These are phyloP conservation scores for Cystobasidium ongulense DNA, from an alignment of 768 basidiomycete species.

Conservation along the genomic window DNA sequence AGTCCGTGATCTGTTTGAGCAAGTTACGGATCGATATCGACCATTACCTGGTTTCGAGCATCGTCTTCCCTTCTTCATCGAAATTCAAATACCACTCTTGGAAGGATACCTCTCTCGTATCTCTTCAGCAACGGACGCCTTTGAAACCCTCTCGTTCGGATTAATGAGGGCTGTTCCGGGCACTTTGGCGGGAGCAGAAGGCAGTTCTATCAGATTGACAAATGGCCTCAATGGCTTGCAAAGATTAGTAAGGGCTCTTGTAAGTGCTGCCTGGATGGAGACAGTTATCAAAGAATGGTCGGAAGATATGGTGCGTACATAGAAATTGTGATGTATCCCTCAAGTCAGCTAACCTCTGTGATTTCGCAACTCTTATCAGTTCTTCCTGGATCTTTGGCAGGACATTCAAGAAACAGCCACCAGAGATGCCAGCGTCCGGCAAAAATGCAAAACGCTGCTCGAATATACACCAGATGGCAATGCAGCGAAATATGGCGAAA, in stretches of 20 bases:
- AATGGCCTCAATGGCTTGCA: slow-evolving; percentile 75
- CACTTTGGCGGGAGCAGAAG: slow-evolving; percentile 59
- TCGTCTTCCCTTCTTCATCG: slow-evolving; percentile 71
- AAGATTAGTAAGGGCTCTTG: slow-evolving; percentile 71
- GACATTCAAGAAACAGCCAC: slow-evolving; percentile 59
- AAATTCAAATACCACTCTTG: slow-evolving; percentile 75
- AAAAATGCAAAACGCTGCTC: slow-evolving; percentile 31
- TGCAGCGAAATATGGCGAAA: slow-evolving; percentile 26
- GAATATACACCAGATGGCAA: neutral
- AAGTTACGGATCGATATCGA: slow-evolving; percentile 89
- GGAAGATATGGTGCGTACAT: slow-evolving; percentile 77
- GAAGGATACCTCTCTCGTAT: slow-evolving; percentile 69
- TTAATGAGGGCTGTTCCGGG: slow-evolving; percentile 89
- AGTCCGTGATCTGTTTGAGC: slow-evolving; percentile 75
- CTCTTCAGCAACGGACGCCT: slow-evolving; percentile 77
- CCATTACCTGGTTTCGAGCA: slow-evolving; percentile 70
- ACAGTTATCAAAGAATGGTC: slow-evolving; percentile 69
- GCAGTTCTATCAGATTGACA: slow-evolving; percentile 53
- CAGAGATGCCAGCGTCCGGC: neutral
- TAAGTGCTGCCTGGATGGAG: slow-evolving; percentile 69
- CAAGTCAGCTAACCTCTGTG: no score
- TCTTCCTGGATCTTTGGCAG: slow-evolving; percentile 82
- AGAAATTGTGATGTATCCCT: no score
- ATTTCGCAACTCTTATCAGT: slow-evolving; percentile 50
- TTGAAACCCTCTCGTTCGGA: slow-evolving; percentile 79